Percentiles rank a stretch among this genome's conserved stretches.
Conservation (phyloP, 2,329 filamentous ascomycete genomes). For the Botrytis deweyae region DNA sequence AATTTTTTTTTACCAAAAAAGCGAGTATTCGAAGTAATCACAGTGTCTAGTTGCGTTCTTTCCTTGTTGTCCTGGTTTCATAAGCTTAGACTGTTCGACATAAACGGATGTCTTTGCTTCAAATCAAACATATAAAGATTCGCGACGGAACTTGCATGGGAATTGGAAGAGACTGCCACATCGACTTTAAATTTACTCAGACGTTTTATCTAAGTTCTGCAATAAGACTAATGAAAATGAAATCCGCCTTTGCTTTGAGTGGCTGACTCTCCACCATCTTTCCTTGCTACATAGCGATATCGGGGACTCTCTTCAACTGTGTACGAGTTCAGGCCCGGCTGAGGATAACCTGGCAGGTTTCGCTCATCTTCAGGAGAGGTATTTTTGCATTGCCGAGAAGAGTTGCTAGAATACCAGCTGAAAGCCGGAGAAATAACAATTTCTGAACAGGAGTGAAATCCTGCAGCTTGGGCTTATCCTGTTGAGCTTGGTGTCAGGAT, state of each 20-base stretch:
- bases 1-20: neutral
- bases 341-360: constrained; percentile 44
- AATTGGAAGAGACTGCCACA: neutral
- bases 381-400: constrained; percentile 70
- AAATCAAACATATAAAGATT: neutral
- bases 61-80: neutral
- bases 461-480: neutral
- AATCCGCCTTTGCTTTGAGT: neutral
- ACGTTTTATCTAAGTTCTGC: neutral
- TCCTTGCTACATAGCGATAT: neutral
- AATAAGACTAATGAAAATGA: neutral
- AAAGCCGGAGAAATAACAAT: constrained; percentile 72
- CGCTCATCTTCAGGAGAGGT: constrained; percentile 65
- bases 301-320: neutral
- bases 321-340: neutral
- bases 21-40: neutral
- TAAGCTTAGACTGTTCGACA: neutral
- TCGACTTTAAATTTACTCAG: neutral
- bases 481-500: too few relatives aligned
- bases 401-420: constrained; percentile 66
- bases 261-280: neutral
- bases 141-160: neutral
- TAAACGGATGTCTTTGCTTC: neutral
- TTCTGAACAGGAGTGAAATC: constrained; percentile 43
- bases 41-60: too few relatives aligned